A percentile compares a stretch with the other conserved stretches of the same genome.
Conservation (phyloP, 129 eudicot species). For the Heracleum sosnowskyi region DNA sequence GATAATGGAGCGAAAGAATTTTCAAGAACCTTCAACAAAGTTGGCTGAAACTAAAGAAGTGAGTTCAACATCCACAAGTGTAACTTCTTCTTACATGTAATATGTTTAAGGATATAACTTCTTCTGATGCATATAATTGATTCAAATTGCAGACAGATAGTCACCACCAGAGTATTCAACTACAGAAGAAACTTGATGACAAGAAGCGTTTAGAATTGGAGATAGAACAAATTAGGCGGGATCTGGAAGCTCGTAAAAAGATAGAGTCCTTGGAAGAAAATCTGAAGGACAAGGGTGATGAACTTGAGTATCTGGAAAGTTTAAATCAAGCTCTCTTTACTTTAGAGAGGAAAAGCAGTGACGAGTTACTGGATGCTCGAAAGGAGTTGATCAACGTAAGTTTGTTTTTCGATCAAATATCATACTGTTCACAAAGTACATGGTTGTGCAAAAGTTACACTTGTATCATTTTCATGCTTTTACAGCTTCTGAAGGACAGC, state of each 20-base stretch:
- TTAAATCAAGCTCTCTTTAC: conserved; percentile 38
- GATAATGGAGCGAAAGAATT: conserved; percentile 22
- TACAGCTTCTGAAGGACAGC: no score
- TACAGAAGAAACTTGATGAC: no score
- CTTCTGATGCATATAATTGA: no score
- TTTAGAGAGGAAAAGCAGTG: conserved; percentile 40
- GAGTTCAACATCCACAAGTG: neutral
- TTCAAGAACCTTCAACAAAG: conserved; percentile 24
- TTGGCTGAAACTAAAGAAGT: conserved; percentile 33
- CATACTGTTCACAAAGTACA: neutral
- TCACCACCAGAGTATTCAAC: no score
- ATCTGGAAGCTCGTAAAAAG: conserved; percentile 18
- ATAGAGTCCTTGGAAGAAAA: conserved; percentile 20
- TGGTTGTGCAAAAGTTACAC: neutral
- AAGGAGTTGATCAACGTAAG: conserved; percentile 50
- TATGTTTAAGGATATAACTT: no score
- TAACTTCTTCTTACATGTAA: no score
- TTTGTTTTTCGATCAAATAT: neutral
- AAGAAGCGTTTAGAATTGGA: conserved; percentile 20
- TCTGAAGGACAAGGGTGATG: conserved; percentile 45
- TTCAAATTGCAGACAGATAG: no score
- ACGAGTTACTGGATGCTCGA: conserved; percentile 65
- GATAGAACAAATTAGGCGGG: conserved; percentile 36
- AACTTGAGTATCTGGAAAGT: conserved; percentile 31
- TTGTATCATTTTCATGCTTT: no score